phyloP scores from a whole-genome alignment of 352 stramenopile species.

The Phytophthora lateralis region DNA sequence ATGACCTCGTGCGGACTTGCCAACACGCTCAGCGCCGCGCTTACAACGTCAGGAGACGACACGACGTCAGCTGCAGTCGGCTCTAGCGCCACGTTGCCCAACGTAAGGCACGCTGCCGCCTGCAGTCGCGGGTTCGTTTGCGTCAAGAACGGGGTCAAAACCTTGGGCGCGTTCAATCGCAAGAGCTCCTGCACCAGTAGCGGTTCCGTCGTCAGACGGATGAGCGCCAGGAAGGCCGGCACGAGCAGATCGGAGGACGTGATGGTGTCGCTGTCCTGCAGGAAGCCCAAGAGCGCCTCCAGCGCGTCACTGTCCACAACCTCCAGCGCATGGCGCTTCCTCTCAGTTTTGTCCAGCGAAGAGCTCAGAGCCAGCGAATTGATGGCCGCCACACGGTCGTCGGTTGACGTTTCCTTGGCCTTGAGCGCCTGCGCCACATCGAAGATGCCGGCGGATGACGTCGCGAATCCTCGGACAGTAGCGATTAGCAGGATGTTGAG shows the following conservation, averaged over 20 bases:
- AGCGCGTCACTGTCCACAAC: slow-evolving; percentile 65
- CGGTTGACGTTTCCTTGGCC: slow-evolving; percentile 37
- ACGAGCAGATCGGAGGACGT: slow-evolving; percentile 59
- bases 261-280: slow-evolving; percentile 56
- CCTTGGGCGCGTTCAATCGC: slow-evolving; percentile 46
- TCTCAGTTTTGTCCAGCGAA: slow-evolving; percentile 28
- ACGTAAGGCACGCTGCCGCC: slow-evolving; percentile 58
- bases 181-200: slow-evolving; percentile 62
- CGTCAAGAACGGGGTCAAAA: slow-evolving; percentile 51
- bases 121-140: slow-evolving; percentile 63
- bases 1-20: slow-evolving; percentile 65
- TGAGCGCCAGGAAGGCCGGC: slow-evolving; percentile 67
- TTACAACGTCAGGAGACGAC: slow-evolving; percentile 43
- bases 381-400: slow-evolving; percentile 44
- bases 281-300: slow-evolving; percentile 45
- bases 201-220: slow-evolving; percentile 58
- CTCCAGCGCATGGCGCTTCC: slow-evolving; percentile 51
- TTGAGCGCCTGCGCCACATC: slow-evolving; percentile 41
- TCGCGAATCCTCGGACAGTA: slow-evolving; percentile 21
- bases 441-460: slow-evolving; percentile 20
- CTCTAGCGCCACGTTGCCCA: slow-evolving; percentile 72
- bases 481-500: slow-evolving; percentile 11
- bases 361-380: slow-evolving; percentile 34
- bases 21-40: slow-evolving; percentile 49
- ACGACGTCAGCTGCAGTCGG: slow-evolving; percentile 32